Evolutionary conservation across 179 eudicot species (phyloP), one percentile per base, ranked within the genome.

Genomic region (Gypsophila paniculata): DNA sequence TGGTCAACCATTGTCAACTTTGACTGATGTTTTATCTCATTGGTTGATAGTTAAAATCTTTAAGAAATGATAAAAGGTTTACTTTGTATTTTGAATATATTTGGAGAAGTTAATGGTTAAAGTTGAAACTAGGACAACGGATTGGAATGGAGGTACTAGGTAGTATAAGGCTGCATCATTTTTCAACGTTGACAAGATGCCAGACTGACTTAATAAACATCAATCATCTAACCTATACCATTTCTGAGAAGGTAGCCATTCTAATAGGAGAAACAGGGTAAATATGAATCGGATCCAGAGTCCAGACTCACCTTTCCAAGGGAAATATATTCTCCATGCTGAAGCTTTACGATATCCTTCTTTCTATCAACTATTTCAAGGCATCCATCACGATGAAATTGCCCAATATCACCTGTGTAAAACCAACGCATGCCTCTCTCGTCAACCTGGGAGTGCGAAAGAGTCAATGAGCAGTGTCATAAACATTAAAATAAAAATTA

Each of bases 281-380:
- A 7, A n/a, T 34, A 34, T 36, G 22, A 11, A 69, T 63, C 52
- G 39, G 38, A 19, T 53, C 51, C 19, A 26, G 60, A 71, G 17
- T 55, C 53, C 17, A 22, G 52, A 71, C 79, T 34, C 36, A 91
- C 98, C 96, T 93, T 93, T 62, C 96, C 98, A 8, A 93, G 92
- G 52, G 98, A 91, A 62, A 93, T 80, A 76, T 93, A 93, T 74
- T 93, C 98, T 74, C 98, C 98, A 72, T 93, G 98, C 79, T 93
- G 98, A 81, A 93, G 98, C 77, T 93, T 93, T 44, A 93, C 98
- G 73, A 93, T 91, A 80, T 93, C 98, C 83, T 93, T 93, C 90
- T 89, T 93, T 76, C 98, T 89, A 44, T 93, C 98, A 63, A 93
- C 85, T 67, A 93, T 85, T 81, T 93, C 98, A 73, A 93, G 89